Evolutionary conservation across 2,329 filamentous ascomycete genomes (phyloP).

Genomic region (Polychaeton citri): DNA sequence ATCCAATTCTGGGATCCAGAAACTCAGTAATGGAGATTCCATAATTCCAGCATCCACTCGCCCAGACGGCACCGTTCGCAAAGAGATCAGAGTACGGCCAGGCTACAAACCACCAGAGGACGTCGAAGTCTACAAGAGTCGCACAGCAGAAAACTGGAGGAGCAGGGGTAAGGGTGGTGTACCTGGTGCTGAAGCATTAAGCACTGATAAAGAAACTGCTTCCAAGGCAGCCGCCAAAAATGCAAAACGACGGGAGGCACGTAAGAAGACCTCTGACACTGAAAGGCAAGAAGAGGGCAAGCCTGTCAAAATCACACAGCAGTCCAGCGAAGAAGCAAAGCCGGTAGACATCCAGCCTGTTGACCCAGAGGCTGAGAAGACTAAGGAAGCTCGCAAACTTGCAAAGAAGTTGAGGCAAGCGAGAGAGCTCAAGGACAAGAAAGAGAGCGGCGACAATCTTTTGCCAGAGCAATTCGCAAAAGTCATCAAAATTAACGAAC

Average conservation of each 20-base stretch:
- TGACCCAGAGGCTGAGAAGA: conserved; percentile 63
- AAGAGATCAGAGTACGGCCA: conserved; percentile 84
- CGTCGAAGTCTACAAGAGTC: conserved; percentile 90
- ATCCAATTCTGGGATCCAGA: conserved; percentile 46
- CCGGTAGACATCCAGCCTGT: conserved; percentile 23
- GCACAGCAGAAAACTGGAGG: conserved; percentile 73
- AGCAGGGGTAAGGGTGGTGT: conserved; percentile 57
- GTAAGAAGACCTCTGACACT: conserved; percentile 44
- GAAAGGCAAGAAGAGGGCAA: conserved; percentile 24
- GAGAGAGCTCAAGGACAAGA: conserved; percentile 78
- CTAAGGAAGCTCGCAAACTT: conserved; percentile 84
- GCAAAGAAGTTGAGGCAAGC: conserved; percentile 94
- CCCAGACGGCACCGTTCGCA: conserved; percentile 79
- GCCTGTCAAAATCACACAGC: conserved; percentile 24
- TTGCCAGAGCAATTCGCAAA: conserved; percentile 94
- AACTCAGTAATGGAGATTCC: conserved; percentile 62
- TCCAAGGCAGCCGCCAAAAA: conserved; percentile 62
- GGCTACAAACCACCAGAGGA: conserved; percentile 93
- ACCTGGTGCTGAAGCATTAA: conserved; percentile 53
- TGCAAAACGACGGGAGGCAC: conserved; percentile 60
- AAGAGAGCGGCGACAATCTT: conserved; percentile 69
- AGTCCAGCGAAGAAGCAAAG: conserved; percentile 22
- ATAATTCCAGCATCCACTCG: conserved; percentile 81
- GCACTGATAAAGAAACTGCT: conserved; percentile 35
- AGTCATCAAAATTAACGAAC: conserved; percentile 91